Base-by-base conservation (phyloP, 208 protist genomes). In the Trypanosoma melophagium region DNA sequence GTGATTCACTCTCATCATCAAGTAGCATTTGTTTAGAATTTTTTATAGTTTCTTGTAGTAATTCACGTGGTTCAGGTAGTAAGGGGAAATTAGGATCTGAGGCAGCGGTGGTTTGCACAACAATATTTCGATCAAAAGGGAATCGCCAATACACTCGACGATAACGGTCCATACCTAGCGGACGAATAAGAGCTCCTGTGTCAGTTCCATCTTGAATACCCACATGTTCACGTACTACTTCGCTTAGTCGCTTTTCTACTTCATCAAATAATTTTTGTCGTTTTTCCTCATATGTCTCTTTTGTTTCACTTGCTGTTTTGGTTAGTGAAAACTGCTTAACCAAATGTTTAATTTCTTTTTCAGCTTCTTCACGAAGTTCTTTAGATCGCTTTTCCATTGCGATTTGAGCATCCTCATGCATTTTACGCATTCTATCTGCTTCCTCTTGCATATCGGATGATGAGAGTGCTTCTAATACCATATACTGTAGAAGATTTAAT, bases 61-160 rank as follows among this genome's bases (percentile, higher is more conserved):
- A 47, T 61, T 83, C 77, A 19, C 52, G 40, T 12, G 86, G 85
- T 60, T 84, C 71, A 12, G 49, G 74, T 25, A 83, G 47, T 8
- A 76, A 17, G 0, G 88, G 80, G 24, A 88, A 81, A 22, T 63
- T 49, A 0, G 55, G 17, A 7, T 71, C 69, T 3, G 84, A 79
- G 12, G 64, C 13, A 7, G 61, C 54, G 19, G 80, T 88, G n/a
- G 77, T 78, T 56, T 96, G 92, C 38, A 96, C 92, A 31, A 72
- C 60, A 14, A 96, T 63, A 45, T 69, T 58, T 1, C 81, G 73
- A 49, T 92, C 80, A 41, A 93, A 66, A 13, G 92, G 92, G 54
- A 96, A 91, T 8, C 86, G 81, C 89, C 92, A 96, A 77, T 92
- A 96, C 19, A 96, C 62, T 17, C 92, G 87, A 7, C 77, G 71